Evolutionary conservation across 2,329 filamentous ascomycete genomes (phyloP).

Genomic region (Colletotrichum spinosum): DNA sequence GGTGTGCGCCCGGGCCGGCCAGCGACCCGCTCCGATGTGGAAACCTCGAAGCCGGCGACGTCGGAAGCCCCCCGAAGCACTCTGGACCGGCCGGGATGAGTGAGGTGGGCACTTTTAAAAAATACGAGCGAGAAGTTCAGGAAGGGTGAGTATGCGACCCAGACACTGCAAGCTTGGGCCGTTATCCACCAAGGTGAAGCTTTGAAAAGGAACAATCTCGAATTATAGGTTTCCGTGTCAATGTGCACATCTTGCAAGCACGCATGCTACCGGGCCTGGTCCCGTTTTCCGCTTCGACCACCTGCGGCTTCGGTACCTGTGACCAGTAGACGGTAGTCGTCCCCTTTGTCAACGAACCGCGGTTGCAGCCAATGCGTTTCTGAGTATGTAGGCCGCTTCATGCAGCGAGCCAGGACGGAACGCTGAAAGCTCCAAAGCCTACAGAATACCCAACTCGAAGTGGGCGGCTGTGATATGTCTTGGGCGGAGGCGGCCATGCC

Average conservation of each 20-base stretch:
- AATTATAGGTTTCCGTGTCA: too few species aligned
- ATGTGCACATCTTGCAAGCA: too few species aligned
- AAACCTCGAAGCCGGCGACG: neutral
- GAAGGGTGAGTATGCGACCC: neutral
- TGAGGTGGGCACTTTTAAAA: neutral
- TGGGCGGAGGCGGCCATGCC: neutral
- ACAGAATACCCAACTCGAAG: conserved; percentile 21
- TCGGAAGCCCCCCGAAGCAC: conserved; percentile 3
- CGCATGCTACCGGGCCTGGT: neutral
- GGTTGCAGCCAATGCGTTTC: conserved; percentile 29
- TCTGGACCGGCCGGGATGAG: conserved; percentile 1
- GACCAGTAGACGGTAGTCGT: conserved; percentile 1
- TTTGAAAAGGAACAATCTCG: too few species aligned
- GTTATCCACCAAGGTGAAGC: neutral
- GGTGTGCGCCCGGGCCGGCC: conserved; percentile 12
- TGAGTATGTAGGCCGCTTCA: conserved; percentile 29
- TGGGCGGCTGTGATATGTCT: conserved; percentile 21
- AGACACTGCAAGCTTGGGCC: neutral
- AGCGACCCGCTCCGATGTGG: conserved; percentile 22
- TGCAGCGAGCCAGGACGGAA: conserved; percentile 26
- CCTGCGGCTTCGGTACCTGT: neutral
- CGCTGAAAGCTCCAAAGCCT: conserved; percentile 21
- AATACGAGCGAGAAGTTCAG: neutral
- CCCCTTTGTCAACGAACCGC: conserved; percentile 1
- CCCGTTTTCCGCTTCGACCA: conserved; percentile 1